Conservation (phyloP, 106 monocot species). For the Platanthera zijinensis region DNA sequence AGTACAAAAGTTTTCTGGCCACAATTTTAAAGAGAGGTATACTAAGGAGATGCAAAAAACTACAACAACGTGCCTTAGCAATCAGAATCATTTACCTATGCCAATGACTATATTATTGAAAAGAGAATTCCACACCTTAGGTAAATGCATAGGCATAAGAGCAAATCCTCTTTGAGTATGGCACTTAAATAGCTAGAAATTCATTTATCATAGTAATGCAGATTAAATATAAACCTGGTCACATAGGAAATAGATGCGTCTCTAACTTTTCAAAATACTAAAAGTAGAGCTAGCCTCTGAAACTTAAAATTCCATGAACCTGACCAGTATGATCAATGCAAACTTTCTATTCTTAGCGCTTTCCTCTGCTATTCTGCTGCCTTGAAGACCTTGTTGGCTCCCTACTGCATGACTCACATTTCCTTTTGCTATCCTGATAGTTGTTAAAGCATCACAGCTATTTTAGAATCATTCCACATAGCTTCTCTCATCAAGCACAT, state of each 20-base stretch:
- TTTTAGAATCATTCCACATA: neutral
- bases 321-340: conserved; percentile 32
- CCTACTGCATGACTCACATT: conserved; percentile 15
- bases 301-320: conserved; percentile 4
- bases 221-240: neutral
- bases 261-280: too few species aligned
- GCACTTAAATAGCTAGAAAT: neutral
- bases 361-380: conserved; percentile 1
- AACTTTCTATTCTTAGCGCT: conserved; percentile 21
- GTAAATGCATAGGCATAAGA: neutral
- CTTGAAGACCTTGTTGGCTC: conserved; percentile 10
- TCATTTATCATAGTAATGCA: neutral
- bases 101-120: neutral
- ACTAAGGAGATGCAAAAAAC: neutral
- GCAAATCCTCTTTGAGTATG: neutral
- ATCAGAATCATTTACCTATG: neutral
- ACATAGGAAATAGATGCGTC: too few species aligned
- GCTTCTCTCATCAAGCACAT: neutral
- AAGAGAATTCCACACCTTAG: neutral
- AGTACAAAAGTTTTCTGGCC: neutral
- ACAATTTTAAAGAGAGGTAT: neutral
- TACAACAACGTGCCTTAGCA: neutral
- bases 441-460: neutral
- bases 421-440: conserved; percentile 34
- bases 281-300: too few species aligned